Evolutionary conservation across 2,329 filamentous ascomycete genomes (phyloP).

Genomic region (Colletotrichum destructivum): DNA sequence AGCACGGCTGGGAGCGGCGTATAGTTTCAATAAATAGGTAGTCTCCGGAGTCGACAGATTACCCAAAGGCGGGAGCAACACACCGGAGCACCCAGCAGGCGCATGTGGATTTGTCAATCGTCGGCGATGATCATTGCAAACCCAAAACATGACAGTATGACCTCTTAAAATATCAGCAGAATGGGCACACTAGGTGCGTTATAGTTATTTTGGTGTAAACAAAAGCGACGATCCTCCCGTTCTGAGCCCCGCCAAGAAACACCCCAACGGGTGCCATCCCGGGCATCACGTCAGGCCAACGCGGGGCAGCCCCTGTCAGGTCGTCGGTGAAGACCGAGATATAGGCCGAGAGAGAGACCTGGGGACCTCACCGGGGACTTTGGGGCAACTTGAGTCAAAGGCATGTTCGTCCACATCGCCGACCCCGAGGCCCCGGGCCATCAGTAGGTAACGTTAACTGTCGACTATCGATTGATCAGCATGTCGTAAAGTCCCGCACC

Average conservation of each 20-base stretch:
- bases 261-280: not conserved
- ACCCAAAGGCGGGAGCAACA: not conserved
- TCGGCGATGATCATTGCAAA: not conserved
- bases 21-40: not conserved
- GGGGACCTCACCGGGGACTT: not conserved
- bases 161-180: too few species aligned
- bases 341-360: not conserved
- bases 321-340: not conserved
- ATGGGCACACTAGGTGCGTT: not conserved
- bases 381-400: not conserved
- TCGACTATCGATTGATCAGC: too few species aligned
- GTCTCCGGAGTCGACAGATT: not conserved
- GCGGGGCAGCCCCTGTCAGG: not conserved
- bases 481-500: too few species aligned
- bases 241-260: not conserved
- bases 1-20: not conserved
- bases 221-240: not conserved
- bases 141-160: not conserved
- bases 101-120: not conserved
- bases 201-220: not conserved
- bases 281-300: not conserved
- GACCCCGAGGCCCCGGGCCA: not conserved
- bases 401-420: not conserved
- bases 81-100: not conserved
- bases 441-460: too few species aligned